Base-by-base conservation (phyloP, 2,329 filamentous ascomycete genomes). In the Botryotinia calthae region DNA sequence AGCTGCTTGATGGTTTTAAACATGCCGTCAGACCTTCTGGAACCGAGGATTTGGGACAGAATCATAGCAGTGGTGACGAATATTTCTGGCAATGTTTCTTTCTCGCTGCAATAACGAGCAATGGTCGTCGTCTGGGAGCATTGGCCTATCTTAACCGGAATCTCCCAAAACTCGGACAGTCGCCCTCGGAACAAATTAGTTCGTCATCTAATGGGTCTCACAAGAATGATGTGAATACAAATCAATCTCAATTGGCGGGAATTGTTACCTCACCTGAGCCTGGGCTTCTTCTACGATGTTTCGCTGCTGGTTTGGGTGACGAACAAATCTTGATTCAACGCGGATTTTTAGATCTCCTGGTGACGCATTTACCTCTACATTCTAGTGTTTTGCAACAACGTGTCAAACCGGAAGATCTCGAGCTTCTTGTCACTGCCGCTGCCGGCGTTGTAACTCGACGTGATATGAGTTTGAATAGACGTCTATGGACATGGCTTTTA, bases 31-130 rank as follows among this genome's bases (percentile, higher is more conserved):
- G 90, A 73, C 84, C 89, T 42, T 77, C 82, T 14, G 82, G 83
- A 40, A 86, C 86, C 74, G 83, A 87, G 76, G 84, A 82, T 71
- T 85, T 85, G 76, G 88, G 83, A 46, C 82, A 81, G 72, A 86
- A 82, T 54, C 88, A 88, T 81, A 88, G 84, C 63, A 86, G 86
- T 14, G 90, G 90, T 16, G 93, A 95, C 76, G 93, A 93, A 76
- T 98, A 96, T 82, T 99, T 98, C 81, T 99, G 96, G 96, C 96
- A 99, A 83, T 98, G 94, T 81, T 92, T 99, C 80, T 98, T 99
- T 79, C 85, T 99, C 28, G 94, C 95, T 16, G 92, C 93, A 28
- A 96, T 99, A 74, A 98, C 96, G 1, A 95, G 95, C 79, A 88
- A 93, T 59, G 94, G 91, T 74, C 88, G 95, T 74, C 90, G 96